Evolutionary conservation across 192 early-diverging fungal genomes (phyloP), one percentile per base, ranked within the genome.

Genomic region (Backusella circina): DNA sequence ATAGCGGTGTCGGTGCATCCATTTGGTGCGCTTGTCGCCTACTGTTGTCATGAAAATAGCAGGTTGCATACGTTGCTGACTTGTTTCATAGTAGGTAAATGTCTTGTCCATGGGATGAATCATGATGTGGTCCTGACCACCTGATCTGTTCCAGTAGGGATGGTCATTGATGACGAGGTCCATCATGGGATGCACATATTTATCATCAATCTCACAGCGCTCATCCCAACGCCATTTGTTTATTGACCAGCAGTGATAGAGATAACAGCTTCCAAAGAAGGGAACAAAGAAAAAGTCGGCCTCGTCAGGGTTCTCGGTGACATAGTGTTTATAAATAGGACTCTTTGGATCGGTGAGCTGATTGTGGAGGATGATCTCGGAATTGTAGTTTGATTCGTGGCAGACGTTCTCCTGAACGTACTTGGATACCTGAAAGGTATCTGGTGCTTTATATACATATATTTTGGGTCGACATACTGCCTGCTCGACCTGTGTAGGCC

Each of bases 211-310:
- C 57, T 81, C 76, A 65, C 86, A 87, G 15, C 82, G 71, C 39
- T 80, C 67, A 9, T 71, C 69, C 36, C 70, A 74, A 35, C 75
- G 75, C 80, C 80, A 80, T n/a, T 71, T 50, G 36, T 71, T 67
- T 47, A 75, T 33, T 23, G 76, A 78, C 86, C 83, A 84, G 50
- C 83, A 87, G 44, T 87, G 70, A 32, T 77, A 77, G 13, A 87
- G 65, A 51, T 81, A 87, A 64, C 82, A 84, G 51, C 77, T 72
- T 12, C 83, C 86, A 71, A 84, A 75, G 51, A 87, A 87, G 10
- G 83, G 86, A 9, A 87, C 80, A 51, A 80, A 87, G 44, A 84
- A 87, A 44, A 83, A 77, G 54, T 82, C 78, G 9, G 83, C 85
- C 67, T 83, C 80, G 35, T 79, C 75, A 1, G 86, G 83, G 71